These are phyloP conservation scores for Vigna trinervia DNA, from an alignment of 306 rosid species.

Conservation along the genomic window DNA sequence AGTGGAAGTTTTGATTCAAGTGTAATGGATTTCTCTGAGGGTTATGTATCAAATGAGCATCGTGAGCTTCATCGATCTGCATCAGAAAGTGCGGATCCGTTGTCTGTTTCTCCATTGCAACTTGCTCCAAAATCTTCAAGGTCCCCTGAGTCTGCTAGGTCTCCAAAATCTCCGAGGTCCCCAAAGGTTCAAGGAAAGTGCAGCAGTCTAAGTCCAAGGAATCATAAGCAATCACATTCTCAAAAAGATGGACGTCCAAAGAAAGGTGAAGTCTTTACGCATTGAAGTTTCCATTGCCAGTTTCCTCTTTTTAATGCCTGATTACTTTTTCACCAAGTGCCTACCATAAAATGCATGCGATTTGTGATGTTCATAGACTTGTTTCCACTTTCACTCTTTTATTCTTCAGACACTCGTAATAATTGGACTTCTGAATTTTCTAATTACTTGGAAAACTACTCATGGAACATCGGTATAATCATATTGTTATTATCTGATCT, in stretches of 20 bases:
- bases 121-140: constrained; percentile 55
- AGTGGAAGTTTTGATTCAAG: constrained; percentile 38
- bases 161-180: constrained; percentile 57
- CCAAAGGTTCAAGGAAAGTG: constrained; percentile 48
- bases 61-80: constrained; percentile 56
- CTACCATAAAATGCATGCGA: constrained; percentile 7
- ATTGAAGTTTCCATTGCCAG: constrained; percentile 2
- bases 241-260: constrained; percentile 60
- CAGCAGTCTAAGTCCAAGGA: constrained; percentile 50
- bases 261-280: constrained; percentile 52
- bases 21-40: constrained; percentile 59
- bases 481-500: background rate
- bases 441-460: background rate
- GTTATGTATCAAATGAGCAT: constrained; percentile 57
- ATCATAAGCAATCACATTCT: constrained; percentile 48
- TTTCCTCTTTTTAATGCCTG: background rate
- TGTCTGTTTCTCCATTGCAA: constrained; percentile 52
- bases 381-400: constrained; percentile 14
- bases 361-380: background rate
- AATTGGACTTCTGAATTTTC: background rate
- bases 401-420: constrained; percentile 6
- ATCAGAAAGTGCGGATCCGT: constrained; percentile 58
- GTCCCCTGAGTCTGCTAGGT: constrained; percentile 54
- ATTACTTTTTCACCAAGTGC: constrained; percentile 9
- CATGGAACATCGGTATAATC: background rate